Conservation (phyloP, 306 rosid genomes). For the Lithocarpus polystachyus region DNA sequence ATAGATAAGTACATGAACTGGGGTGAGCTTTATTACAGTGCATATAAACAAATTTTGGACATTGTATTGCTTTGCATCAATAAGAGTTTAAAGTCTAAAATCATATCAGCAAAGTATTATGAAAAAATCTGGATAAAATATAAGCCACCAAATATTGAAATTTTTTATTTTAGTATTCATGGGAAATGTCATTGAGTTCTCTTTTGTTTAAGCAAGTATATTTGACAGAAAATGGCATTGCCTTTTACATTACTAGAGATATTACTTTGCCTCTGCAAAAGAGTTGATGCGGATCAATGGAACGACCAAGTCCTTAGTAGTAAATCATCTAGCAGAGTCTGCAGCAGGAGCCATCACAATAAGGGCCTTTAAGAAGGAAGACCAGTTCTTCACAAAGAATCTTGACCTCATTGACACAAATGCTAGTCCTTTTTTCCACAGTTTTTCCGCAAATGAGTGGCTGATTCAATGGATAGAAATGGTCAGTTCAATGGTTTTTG, state of each 20-base stretch:
- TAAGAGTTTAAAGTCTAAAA: no score
- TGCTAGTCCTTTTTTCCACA: conserved; percentile 61
- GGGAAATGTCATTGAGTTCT: no score
- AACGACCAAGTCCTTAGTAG: conserved; percentile 61
- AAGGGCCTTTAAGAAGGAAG: conserved; percentile 65
- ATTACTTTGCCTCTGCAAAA: conserved; percentile 58
- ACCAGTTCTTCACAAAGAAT: conserved; percentile 50
- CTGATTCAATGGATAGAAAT: conserved; percentile 59
- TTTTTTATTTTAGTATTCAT: no score
- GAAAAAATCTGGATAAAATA: neutral
- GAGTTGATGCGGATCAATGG: conserved; percentile 70
- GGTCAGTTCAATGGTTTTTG: conserved; percentile 46
- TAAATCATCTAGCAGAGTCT: conserved; percentile 67
- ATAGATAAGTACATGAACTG: neutral
- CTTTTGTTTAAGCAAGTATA: neutral
- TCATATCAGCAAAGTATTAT: neutral
- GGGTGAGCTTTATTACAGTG: no score
- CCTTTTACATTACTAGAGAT: conserved; percentile 34
- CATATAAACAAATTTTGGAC: neutral
- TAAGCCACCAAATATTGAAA: neutral
- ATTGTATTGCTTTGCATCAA: neutral
- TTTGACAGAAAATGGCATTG: neutral
- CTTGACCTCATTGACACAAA: conserved; percentile 59
- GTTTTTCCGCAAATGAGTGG: conserved; percentile 67
- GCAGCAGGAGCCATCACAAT: conserved; percentile 69